A percentile compares a stretch with the other conserved stretches of the same genome.
These are phyloP conservation scores for Periconia sp. DNA, from an alignment of 2,329 filamentous ascomycete genomes.

Conservation along the genomic window DNA sequence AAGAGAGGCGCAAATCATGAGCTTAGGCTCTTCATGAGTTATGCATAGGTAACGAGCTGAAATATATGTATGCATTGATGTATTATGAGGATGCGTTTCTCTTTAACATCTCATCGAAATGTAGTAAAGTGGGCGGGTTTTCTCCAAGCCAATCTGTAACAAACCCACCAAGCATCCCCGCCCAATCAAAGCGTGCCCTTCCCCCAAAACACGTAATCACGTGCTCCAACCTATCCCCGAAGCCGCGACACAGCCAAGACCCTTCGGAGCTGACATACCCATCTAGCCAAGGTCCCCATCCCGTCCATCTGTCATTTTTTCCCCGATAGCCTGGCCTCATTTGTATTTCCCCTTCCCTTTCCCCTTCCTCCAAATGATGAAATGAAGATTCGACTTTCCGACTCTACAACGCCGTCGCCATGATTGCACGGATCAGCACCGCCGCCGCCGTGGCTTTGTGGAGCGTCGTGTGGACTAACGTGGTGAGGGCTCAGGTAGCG, in stretches of 20 bases:
- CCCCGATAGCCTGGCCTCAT: too few relatives aligned
- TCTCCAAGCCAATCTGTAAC: background rate
- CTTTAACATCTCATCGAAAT: too few relatives aligned
- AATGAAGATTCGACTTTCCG: too few relatives aligned
- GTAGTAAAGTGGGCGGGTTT: too few relatives aligned
- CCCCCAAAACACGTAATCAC: background rate
- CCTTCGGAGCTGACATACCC: too few relatives aligned
- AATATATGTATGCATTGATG: too few relatives aligned
- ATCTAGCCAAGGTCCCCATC: too few relatives aligned
- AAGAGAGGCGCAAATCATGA: background rate
- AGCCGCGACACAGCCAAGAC: too few relatives aligned
- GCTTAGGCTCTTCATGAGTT: background rate
- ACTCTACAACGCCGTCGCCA: constrained; percentile 5
- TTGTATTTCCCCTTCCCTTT: too few relatives aligned
- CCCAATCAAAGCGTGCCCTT: background rate
- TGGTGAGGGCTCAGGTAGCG: constrained; percentile 9
- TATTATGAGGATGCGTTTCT: too few relatives aligned
- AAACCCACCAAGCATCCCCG: background rate
- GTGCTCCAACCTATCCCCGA: background rate
- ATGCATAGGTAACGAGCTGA: background rate
- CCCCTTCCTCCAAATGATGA: too few relatives aligned
- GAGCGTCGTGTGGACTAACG: background rate
- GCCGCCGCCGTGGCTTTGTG: constrained; percentile 7
- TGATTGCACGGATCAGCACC: constrained; percentile 16
- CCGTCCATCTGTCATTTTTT: too few relatives aligned